Evolutionary conservation across 768 basidiomycete genomes (phyloP).

Genomic region (Paxillus rubicundulus): DNA sequence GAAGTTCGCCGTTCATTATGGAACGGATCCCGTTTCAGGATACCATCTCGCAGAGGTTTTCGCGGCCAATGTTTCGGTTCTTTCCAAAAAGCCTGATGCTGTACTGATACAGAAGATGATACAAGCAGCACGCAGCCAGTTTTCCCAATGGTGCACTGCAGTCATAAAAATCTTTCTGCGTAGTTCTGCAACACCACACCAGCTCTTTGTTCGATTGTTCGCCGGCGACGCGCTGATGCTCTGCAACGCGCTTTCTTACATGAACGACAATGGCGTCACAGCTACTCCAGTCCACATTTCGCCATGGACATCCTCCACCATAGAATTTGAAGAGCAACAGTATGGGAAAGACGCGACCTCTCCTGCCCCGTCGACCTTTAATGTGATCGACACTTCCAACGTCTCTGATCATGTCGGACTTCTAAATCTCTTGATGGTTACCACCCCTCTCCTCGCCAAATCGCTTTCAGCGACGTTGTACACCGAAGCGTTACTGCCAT

Average conservation of each 20-base stretch:
- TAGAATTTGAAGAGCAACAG: slow-evolving; percentile 20
- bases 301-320: slow-evolving; percentile 24
- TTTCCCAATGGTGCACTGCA: slow-evolving; percentile 28
- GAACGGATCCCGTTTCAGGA: slow-evolving; percentile 27
- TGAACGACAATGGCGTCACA: background rate
- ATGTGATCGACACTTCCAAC: slow-evolving; percentile 36
- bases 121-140: slow-evolving; percentile 17
- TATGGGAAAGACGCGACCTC: slow-evolving; percentile 14
- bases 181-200: background rate
- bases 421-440: slow-evolving; percentile 24
- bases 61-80: too few relatives aligned
- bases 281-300: slow-evolving; percentile 18
- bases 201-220: slow-evolving; percentile 28
- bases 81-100: too few relatives aligned
- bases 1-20: slow-evolving; percentile 29
- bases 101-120: slow-evolving; percentile 13
- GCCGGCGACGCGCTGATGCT: slow-evolving; percentile 29
- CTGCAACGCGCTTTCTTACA: slow-evolving; percentile 5
- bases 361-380: slow-evolving; percentile 28
- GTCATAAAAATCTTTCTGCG: slow-evolving; percentile 10
- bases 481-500: slow-evolving; percentile 26
- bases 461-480: slow-evolving; percentile 26
- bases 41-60: slow-evolving; percentile 31
- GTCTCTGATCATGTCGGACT: slow-evolving; percentile 30
- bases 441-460: slow-evolving; percentile 22